Evolutionary conservation across 1,139 yeast species (phyloP).

Genomic region (Blastobotrys illinoisensis): DNA sequence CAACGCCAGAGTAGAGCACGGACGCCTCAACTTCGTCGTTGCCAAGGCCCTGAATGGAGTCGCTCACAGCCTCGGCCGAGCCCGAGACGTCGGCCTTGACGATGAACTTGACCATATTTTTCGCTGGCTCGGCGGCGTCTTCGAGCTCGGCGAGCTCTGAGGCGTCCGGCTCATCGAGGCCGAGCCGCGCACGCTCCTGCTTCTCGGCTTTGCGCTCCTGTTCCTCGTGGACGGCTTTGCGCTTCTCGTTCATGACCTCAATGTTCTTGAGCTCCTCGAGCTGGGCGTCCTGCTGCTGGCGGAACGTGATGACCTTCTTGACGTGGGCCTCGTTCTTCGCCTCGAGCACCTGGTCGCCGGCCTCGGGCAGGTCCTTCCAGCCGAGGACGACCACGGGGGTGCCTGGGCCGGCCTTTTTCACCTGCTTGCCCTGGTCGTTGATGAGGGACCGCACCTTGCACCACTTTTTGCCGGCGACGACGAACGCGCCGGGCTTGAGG

Average conservation of each 20-base stretch:
- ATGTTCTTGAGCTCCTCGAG: conserved; percentile 62
- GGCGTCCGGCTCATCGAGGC: conserved; percentile 30
- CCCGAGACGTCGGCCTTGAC: conserved; percentile 87
- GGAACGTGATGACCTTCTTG: conserved; percentile 64
- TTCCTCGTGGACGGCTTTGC: conserved; percentile 42
- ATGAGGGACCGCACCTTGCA: conserved; percentile 81
- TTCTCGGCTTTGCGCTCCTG: conserved; percentile 30
- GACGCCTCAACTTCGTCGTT: conserved; percentile 73
- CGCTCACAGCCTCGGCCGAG: conserved; percentile 60
- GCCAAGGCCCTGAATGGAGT: conserved; percentile 74
- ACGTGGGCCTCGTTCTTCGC: conserved; percentile 71
- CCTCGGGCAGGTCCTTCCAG: conserved; percentile 89
- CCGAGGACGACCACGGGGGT: conserved; percentile 91
- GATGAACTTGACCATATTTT: conserved; percentile 48
- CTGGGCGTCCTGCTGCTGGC: conserved; percentile 52
- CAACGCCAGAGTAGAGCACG: conserved; percentile 72
- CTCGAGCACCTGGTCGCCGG: conserved; percentile 81
- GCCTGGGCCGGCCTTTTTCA: conserved; percentile 75
- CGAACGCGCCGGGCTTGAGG: conserved; percentile 58
- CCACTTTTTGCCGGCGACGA: conserved; percentile 82
- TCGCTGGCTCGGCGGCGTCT: conserved; percentile 29
- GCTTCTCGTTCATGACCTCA: conserved; percentile 58
- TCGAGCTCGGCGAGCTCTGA: conserved; percentile 17
- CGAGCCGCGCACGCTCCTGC: conserved; percentile 31
- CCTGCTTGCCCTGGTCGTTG: conserved; percentile 62